These are phyloP conservation scores for Alternaria ethzedia DNA, from an alignment of 2,329 filamentous ascomycete genomes.

Conservation along the genomic window DNA sequence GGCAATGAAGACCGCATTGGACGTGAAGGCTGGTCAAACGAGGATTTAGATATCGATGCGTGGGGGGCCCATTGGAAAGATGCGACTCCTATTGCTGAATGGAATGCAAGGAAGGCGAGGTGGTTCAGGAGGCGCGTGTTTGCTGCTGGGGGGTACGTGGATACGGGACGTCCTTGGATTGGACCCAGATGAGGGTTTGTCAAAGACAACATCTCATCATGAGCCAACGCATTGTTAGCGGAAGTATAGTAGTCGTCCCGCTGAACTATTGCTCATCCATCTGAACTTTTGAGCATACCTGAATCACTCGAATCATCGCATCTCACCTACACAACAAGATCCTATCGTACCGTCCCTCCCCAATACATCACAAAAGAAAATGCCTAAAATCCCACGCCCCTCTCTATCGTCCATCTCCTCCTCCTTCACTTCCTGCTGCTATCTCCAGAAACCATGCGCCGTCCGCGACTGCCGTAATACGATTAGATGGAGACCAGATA, in stretches of 20 bases:
- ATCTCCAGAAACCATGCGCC: neutral
- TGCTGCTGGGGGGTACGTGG: neutral
- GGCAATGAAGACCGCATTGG: neutral
- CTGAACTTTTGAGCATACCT: neutral
- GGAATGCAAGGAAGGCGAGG: neutral
- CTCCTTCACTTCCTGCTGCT: neutral
- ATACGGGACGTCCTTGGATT: neutral
- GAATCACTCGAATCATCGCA: neutral
- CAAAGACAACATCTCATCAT: neutral
- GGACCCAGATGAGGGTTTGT: neutral
- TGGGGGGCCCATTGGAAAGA: neutral
- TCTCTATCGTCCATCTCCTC: neutral
- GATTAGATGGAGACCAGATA: neutral
- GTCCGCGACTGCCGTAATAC: neutral
- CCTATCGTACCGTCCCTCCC: too few relatives aligned
- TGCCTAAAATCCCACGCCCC: neutral
- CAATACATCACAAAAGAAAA: neutral
- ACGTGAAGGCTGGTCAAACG: neutral
- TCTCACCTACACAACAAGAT: neutral
- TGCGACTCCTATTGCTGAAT: neutral
- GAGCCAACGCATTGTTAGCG: neutral
- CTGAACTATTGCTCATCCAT: neutral
- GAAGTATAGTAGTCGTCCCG: neutral
- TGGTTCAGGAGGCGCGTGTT: neutral
- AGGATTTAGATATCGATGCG: neutral